These are phyloP conservation scores for Amanita phalloides DNA, from an alignment of 768 basidiomycete species.

Conservation along the genomic window DNA sequence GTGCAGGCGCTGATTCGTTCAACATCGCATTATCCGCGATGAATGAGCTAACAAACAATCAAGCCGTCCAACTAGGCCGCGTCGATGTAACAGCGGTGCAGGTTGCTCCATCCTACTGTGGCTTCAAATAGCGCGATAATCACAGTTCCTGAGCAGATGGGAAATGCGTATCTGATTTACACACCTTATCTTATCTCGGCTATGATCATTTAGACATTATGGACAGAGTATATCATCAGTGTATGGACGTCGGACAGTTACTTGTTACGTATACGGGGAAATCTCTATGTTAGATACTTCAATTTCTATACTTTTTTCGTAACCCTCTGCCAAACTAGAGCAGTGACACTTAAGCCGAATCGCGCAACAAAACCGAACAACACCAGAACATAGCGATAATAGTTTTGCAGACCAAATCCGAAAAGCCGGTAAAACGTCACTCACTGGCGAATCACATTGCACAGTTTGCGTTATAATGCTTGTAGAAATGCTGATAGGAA, in stretches of 20 bases:
- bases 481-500: constrained; percentile 74
- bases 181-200: neutral
- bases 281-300: too few species aligned
- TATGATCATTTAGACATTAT: too few species aligned
- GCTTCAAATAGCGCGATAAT: constrained; percentile 17
- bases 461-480: constrained; percentile 79
- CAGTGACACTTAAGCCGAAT: constrained; percentile 63
- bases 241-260: too few species aligned
- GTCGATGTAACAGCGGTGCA: constrained; percentile 31
- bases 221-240: too few species aligned
- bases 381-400: constrained; percentile 85
- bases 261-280: too few species aligned
- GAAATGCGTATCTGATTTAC: neutral
- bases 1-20: constrained; percentile 22
- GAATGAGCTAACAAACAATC: constrained; percentile 38
- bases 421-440: constrained; percentile 45
- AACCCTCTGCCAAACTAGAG: constrained; percentile 67
- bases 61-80: constrained; percentile 36
- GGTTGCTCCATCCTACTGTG: constrained; percentile 38
- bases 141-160: neutral
- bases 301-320: constrained; percentile 54
- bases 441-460: constrained; percentile 1
- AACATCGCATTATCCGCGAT: constrained; percentile 39
- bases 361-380: constrained; percentile 80
- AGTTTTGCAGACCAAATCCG: constrained; percentile 72